A percentile compares a stretch with the other conserved stretches of the same genome.
phyloP scores from a whole-genome alignment of 1,284 basidiomycete species.

The Tetrapyrgos nigripes region DNA sequence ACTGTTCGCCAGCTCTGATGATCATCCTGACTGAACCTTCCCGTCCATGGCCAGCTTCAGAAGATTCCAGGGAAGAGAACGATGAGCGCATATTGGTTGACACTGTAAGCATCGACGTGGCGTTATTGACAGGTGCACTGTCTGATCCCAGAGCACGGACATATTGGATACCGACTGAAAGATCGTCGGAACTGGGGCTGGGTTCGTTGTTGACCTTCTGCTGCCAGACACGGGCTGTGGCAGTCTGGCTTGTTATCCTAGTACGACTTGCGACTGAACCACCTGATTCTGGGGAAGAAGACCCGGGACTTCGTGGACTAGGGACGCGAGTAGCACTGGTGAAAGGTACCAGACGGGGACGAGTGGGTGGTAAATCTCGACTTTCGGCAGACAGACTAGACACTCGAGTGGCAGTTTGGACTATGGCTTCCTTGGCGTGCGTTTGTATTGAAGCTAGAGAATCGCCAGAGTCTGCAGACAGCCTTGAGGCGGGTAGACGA shows the following conservation, averaged over 20 bases:
- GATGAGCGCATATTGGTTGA: slow-evolving; percentile 57
- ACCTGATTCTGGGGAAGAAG: slow-evolving; percentile 37
- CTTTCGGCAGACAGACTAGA: slow-evolving; percentile 40
- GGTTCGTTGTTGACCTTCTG: slow-evolving; percentile 28
- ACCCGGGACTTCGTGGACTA: slow-evolving; percentile 49
- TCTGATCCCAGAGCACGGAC: slow-evolving; percentile 63
- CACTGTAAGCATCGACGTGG: slow-evolving; percentile 38
- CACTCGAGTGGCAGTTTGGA: slow-evolving; percentile 53
- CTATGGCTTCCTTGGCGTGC: slow-evolving; percentile 54
- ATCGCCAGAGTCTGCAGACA: slow-evolving; percentile 40
- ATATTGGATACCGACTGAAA: slow-evolving; percentile 71
- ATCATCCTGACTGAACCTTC: slow-evolving; percentile 50
- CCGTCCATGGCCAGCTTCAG: slow-evolving; percentile 44
- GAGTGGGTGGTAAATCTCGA: slow-evolving; percentile 26
- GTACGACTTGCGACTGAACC: slow-evolving; percentile 30
- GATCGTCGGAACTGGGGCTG: slow-evolving; percentile 57
- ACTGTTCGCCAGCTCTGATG: slow-evolving; percentile 63
- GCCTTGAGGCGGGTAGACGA: slow-evolving; percentile 27
- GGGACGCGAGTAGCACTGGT: slow-evolving; percentile 74
- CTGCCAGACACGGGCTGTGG: slow-evolving; percentile 64
- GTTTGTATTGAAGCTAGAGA: slow-evolving; percentile 39
- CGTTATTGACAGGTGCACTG: slow-evolving; percentile 23
- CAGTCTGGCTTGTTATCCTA: slow-evolving; percentile 70
- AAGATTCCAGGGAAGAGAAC: slow-evolving; percentile 67
- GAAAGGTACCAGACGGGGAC: slow-evolving; percentile 76